These are phyloP conservation scores for Hypoxylon sp. DNA, from an alignment of 2,329 filamentous ascomycete genomes.

Conservation along the genomic window DNA sequence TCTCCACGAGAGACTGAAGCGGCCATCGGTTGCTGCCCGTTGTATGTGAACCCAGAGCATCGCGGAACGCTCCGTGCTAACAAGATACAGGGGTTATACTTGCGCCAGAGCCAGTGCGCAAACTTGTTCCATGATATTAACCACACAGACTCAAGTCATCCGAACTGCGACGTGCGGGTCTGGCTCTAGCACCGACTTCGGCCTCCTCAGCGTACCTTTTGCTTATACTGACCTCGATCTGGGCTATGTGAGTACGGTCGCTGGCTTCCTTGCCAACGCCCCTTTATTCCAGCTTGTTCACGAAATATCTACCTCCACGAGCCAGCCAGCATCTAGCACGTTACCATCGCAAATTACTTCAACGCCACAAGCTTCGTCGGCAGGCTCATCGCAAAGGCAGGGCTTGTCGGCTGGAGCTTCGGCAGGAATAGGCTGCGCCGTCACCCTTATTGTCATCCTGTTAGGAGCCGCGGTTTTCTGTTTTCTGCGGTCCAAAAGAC, in stretches of 20 bases:
- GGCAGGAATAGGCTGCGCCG: constrained; percentile 12
- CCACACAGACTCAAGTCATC: not conserved
- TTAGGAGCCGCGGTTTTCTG: constrained; percentile 10
- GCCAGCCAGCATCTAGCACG: not conserved
- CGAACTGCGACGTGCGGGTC: constrained; percentile 18
- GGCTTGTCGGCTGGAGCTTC: constrained; percentile 7
- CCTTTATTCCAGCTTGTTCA: constrained; percentile 23
- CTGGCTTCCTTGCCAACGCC: constrained; percentile 5
- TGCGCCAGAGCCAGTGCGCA: constrained; percentile 1
- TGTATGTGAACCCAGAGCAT: constrained; percentile 1
- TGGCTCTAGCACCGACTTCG: constrained; percentile 9
- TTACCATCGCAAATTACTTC: not conserved
- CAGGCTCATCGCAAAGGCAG: not conserved
- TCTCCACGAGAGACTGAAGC: constrained; percentile 4
- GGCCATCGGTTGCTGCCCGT: constrained; percentile 17
- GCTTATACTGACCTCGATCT: not conserved
- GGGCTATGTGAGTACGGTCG: not conserved
- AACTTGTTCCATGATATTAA: constrained; percentile 8
- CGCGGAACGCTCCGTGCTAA: not conserved
- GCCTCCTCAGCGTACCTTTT: constrained; percentile 11
- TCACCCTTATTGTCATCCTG: constrained; percentile 6
- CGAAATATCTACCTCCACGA: not conserved
- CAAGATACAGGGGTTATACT: constrained; percentile 4
- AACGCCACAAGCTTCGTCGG: not conserved
- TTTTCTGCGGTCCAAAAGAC: constrained; percentile 5